Evolutionary conservation across 2,329 filamentous ascomycete species (phyloP).

Genomic region (Penicillium sp.): DNA sequence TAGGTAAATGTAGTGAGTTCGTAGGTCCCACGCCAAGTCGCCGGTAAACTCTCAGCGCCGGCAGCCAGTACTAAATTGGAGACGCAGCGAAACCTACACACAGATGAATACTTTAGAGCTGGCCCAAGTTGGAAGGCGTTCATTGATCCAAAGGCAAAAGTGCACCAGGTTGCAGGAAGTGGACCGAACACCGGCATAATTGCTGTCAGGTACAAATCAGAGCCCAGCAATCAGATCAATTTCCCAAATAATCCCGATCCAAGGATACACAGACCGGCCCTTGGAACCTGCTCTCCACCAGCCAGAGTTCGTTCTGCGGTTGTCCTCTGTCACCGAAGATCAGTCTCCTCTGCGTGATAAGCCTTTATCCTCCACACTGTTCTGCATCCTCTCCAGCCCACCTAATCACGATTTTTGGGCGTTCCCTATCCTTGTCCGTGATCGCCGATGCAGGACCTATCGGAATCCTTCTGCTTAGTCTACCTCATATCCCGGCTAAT

Average conservation of each 20-base stretch:
- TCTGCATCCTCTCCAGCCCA: slow-evolving; percentile 10
- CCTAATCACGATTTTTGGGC: slow-evolving; percentile 13
- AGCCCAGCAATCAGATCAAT: slow-evolving; percentile 8
- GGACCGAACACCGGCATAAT: slow-evolving; percentile 4
- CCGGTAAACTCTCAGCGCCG: neutral
- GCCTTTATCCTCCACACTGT: slow-evolving; percentile 4
- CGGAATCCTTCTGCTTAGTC: slow-evolving; percentile 13
- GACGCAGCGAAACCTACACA: neutral
- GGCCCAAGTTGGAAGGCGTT: neutral
- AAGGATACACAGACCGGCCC: slow-evolving; percentile 11
- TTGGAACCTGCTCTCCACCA: slow-evolving; percentile 11
- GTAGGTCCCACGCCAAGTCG: neutral
- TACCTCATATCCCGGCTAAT: slow-evolving; percentile 2
- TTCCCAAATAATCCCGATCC: slow-evolving; percentile 10
- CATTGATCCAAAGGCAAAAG: neutral
- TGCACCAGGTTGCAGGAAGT: neutral
- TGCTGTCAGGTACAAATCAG: slow-evolving; percentile 13
- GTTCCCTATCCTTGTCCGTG: slow-evolving; percentile 8
- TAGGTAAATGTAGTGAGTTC: neutral
- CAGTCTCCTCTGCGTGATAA: slow-evolving; percentile 14
- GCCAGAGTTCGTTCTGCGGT: neutral
- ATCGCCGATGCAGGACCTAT: slow-evolving; percentile 13
- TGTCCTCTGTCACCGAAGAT: slow-evolving; percentile 12
- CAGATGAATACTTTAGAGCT: neutral
- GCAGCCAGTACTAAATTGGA: neutral